Evolutionary conservation across 495 filamentous ascomycete species (phyloP).

Genomic region (Penicillium psychrofluorescens): DNA sequence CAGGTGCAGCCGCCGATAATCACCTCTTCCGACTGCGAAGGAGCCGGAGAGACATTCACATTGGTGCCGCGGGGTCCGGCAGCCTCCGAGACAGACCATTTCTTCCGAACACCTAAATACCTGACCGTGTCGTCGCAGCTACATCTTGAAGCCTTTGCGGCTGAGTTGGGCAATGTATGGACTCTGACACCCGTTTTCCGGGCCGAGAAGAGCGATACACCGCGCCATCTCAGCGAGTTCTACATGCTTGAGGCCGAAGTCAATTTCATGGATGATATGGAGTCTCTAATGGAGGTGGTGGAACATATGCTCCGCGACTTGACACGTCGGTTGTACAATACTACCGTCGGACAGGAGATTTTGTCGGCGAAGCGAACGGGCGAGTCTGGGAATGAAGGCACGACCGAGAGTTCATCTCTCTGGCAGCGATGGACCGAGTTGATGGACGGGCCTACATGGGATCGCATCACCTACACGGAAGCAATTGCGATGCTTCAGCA

Average conservation of each 20-base stretch:
- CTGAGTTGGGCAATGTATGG: slow-evolving; percentile 87
- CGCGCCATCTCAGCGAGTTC: slow-evolving; percentile 92
- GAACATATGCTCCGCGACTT: slow-evolving; percentile 68
- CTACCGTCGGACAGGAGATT: slow-evolving; percentile 58
- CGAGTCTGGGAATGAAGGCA: slow-evolving; percentile 26
- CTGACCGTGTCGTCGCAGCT: slow-evolving; percentile 93
- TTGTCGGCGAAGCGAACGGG: slow-evolving; percentile 32
- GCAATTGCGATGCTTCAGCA: slow-evolving; percentile 62
- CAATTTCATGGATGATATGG: slow-evolving; percentile 64
- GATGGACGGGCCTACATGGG: slow-evolving; percentile 54
- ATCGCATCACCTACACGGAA: slow-evolving; percentile 75
- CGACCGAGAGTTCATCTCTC: slow-evolving; percentile 37
- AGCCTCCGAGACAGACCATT: slow-evolving; percentile 35
- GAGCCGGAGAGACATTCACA: slow-evolving; percentile 91
- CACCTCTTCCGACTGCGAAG: slow-evolving; percentile 96
- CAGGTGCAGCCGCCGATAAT: slow-evolving; percentile 91
- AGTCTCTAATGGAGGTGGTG: slow-evolving; percentile 66
- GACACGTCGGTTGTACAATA: slow-evolving; percentile 45
- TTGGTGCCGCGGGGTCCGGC: slow-evolving; percentile 41
- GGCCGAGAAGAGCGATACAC: slow-evolving; percentile 89
- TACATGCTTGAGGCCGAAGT: slow-evolving; percentile 97
- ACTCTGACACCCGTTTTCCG: slow-evolving; percentile 89
- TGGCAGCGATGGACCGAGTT: slow-evolving; percentile 65
- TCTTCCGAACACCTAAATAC: slow-evolving; percentile 89
- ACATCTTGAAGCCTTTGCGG: slow-evolving; percentile 87